Evolutionary conservation across 805 yeast species (phyloP).

Genomic region (Barnettozyma pratensis): DNA sequence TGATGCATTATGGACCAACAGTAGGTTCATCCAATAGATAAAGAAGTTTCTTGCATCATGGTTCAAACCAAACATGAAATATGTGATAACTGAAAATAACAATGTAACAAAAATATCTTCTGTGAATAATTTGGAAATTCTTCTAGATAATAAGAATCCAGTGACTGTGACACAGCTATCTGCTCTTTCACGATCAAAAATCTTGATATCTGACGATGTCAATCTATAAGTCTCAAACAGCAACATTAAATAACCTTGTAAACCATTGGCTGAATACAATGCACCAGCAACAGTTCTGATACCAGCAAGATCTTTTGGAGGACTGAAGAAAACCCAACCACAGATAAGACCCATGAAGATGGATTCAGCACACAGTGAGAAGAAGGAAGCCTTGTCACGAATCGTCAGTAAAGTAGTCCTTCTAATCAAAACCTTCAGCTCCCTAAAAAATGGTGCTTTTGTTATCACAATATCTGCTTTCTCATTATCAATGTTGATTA

Average conservation of each 20-base stretch:
- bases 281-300: conserved; percentile 53
- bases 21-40: conserved; percentile 51
- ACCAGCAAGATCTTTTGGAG: conserved; percentile 54
- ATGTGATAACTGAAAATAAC: conserved; percentile 54
- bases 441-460: conserved; percentile 39
- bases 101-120: conserved; percentile 69
- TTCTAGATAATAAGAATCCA: conserved; percentile 65
- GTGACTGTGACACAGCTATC: conserved; percentile 62
- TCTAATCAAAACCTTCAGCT: conserved; percentile 34
- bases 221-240: conserved; percentile 57
- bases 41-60: conserved; percentile 44
- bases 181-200: conserved; percentile 65
- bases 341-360: conserved; percentile 27
- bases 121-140: conserved; percentile 58
- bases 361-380: conserved; percentile 17
- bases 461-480: conserved; percentile 1
- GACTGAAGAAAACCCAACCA: conserved; percentile 77
- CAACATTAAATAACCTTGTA: conserved; percentile 53
- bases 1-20: conserved; percentile 53
- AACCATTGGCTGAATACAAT: conserved; percentile 45
- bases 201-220: conserved; percentile 47
- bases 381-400: conserved; percentile 41
- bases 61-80: conserved; percentile 74
- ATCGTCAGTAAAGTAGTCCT: conserved; percentile 37
- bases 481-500: not conserved